A percentile compares a stretch with the other conserved stretches of the same genome.
These are phyloP conservation scores for Houttuynia cordata DNA, from an alignment of 164 flowering plant species.

Conservation along the genomic window DNA sequence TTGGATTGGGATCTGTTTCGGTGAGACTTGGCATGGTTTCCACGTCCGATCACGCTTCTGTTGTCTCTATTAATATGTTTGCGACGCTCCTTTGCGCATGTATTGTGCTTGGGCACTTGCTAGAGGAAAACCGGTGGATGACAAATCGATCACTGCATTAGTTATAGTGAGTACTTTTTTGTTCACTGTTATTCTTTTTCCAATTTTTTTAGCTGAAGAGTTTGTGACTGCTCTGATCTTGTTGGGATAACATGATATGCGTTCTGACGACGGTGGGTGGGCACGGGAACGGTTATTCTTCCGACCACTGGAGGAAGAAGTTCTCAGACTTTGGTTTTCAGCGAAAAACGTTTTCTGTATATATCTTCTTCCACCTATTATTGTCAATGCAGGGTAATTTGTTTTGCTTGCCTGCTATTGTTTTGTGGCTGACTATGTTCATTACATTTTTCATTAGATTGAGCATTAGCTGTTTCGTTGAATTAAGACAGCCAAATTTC, in stretches of 20 bases:
- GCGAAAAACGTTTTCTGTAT: constrained; percentile 69
- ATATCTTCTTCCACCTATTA: constrained; percentile 77
- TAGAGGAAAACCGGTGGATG: constrained; percentile 82
- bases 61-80: constrained; percentile 68
- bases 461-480: no score
- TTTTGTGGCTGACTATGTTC: no score
- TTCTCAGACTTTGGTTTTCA: constrained; percentile 51
- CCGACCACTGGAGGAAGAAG: constrained; percentile 45
- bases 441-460: no score
- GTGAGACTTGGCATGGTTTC: constrained; percentile 11
- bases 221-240: no score
- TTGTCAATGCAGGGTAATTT: constrained; percentile 70
- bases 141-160: constrained; percentile 79
- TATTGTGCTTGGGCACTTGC: constrained; percentile 65
- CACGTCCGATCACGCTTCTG: constrained; percentile 51
- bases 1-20: constrained; percentile 7
- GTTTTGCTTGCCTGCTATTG: no score
- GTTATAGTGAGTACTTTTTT: constrained; percentile 41
- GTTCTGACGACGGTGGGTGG: constrained; percentile 37
- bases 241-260: not conserved
- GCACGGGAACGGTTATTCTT: constrained; percentile 52
- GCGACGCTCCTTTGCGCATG: constrained; percentile 76
- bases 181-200: not conserved
- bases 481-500: no score
- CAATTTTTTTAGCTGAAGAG: not conserved